A percentile compares a stretch with the other conserved stretches of the same genome.
Evolutionary conservation across 225 moss, liverwort and hornwort species (phyloP).

Genomic region (Ulota crispa): DNA sequence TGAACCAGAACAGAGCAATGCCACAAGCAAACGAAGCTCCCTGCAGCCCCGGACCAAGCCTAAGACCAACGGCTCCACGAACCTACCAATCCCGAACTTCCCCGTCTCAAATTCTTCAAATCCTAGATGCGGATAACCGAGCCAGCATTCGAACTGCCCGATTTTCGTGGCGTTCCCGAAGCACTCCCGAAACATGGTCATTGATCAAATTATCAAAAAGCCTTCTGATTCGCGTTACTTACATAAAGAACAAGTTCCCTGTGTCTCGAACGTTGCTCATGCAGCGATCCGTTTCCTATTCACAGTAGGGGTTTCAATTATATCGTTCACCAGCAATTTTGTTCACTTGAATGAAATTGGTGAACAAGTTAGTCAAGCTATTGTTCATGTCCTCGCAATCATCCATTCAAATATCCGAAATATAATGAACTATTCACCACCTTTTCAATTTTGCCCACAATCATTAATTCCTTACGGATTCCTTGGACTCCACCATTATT

Average conservation of each 20-base stretch:
- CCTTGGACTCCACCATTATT: no score
- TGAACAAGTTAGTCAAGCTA: no score
- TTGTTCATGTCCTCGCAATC: no score
- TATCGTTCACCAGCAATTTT: no score
- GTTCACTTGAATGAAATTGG: no score
- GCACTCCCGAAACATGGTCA: not conserved
- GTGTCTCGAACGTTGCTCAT: not conserved
- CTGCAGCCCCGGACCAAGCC: conserved; percentile 11
- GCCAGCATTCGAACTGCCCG: conserved; percentile 31
- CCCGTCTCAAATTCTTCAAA: not conserved
- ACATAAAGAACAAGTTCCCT: not conserved
- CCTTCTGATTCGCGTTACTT: not conserved
- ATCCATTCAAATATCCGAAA: no score
- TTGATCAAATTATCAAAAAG: not conserved
- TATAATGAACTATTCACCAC: no score
- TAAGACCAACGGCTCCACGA: conserved; percentile 40
- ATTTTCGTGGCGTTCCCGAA: conserved; percentile 10
- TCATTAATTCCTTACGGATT: no score
- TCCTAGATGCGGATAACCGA: not conserved
- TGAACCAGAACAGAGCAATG: not conserved
- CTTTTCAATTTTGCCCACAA: no score
- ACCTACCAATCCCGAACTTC: conserved; percentile 5
- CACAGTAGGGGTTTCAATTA: no score
- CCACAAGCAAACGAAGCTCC: conserved; percentile 12
- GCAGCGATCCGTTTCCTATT: no score